A percentile compares a stretch with the other conserved stretches of the same genome.
phyloP scores from a whole-genome alignment of 139 green algal genomes.

The Pseudopediastrum boryanum region DNA sequence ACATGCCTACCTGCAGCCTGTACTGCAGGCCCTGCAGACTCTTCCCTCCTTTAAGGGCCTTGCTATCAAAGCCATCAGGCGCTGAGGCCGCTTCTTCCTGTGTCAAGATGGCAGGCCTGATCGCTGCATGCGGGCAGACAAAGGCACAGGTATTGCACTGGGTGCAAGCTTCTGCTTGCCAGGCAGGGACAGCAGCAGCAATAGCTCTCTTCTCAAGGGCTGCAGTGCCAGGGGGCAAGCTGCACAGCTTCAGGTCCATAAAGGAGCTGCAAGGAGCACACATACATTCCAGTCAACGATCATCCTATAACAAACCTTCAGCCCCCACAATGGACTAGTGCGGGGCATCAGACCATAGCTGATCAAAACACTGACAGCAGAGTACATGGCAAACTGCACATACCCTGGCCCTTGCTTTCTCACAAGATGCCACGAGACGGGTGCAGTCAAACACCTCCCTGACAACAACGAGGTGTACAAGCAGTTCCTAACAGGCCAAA shows the following conservation, averaged over 20 bases:
- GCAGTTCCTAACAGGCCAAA: too few species aligned
- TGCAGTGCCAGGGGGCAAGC: constrained; percentile 49
- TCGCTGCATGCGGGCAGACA: constrained; percentile 67
- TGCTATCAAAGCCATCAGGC: constrained; percentile 39
- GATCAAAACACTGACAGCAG: too few species aligned
- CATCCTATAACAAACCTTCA: too few species aligned
- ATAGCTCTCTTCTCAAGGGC: constrained; percentile 50
- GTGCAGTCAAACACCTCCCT: too few species aligned
- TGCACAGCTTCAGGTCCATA: constrained; percentile 24
- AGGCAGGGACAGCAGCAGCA: constrained; percentile 46
- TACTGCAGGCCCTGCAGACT: constrained; percentile 42
- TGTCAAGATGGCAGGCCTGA: constrained; percentile 53
- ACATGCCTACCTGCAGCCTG: constrained; percentile 49
- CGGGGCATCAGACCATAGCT: too few species aligned
- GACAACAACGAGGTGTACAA: too few species aligned
- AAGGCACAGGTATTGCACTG: constrained; percentile 70
- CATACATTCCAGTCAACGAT: too few species aligned
- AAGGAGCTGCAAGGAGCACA: constrained; percentile 29
- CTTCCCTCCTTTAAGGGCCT: constrained; percentile 31
- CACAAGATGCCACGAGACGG: too few species aligned
- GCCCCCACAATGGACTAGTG: too few species aligned
- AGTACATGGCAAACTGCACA: too few species aligned
- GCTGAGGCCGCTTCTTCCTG: constrained; percentile 39
- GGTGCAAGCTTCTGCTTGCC: constrained; percentile 56
- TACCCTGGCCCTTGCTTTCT: too few species aligned